Base-by-base conservation (phyloP, 208 protist genomes). In the Acanthamoeba quina region DNA sequence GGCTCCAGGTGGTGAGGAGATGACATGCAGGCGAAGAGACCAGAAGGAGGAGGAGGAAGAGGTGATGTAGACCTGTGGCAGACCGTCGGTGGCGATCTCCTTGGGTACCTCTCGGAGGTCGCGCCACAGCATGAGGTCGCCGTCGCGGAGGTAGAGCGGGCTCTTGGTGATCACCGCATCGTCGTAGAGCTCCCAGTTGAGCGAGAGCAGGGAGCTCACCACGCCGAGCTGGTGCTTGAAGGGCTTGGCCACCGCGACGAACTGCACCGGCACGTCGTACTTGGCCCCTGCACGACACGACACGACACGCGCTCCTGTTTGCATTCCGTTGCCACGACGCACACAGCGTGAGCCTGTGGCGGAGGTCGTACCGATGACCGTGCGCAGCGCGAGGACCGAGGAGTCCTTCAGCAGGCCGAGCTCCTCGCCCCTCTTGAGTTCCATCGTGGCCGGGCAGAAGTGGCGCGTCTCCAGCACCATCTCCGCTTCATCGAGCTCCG, bases 151-250 rank as follows among this genome's bases (percentile, higher is more conserved):
- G 66, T 92, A 92, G 41, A 92, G 64, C 34, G 88, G 88, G 44
- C 88, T 92, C 44, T 60, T 54, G 62, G 26, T 54, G 11, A 92
- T 41, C 13, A 92, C 60, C 17, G 37, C 34, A 44, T 92, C 88
- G 44, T 92, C 88, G 62, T 78, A 78, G 34, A 92, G 56, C 64
- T 92, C 88, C 88, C 88, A 92, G 66, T 92, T 92, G 88, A 92
- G 88, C 34, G 60, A 34, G 4, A 92, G 88, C 29, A 92, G 88
- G 21, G 88, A 92, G 31, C 44, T 64, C 29, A 92, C 54, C 49
- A 68, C 62, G 29, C 37, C 64, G n/a, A 92, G 64, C 88, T 92
- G 88, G 44, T 64, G 52, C 88, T 70, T 78, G 62, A 92, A 92
- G 7, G 88, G 88, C 41, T 92, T 92, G 41, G 88, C 88, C 3